phyloP scores from a whole-genome alignment of 2,329 filamentous ascomycete genomes.

The Lecanicillium sp. region DNA sequence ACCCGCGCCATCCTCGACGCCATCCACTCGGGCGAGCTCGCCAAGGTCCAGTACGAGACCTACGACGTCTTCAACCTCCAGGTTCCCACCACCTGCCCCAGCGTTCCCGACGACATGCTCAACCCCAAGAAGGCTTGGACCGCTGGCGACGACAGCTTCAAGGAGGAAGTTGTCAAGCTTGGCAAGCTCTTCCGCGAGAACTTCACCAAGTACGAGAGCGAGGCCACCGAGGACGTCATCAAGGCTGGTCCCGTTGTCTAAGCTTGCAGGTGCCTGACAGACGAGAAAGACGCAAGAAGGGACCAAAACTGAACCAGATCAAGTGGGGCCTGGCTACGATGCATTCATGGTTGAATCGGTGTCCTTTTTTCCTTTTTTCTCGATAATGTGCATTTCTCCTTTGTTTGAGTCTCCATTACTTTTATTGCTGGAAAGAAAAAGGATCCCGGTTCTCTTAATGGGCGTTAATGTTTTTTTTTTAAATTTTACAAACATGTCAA shows the following conservation, averaged over 20 bases:
- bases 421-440: background rate
- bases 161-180: conserved; percentile 81
- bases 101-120: conserved; percentile 83
- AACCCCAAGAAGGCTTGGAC: conserved; percentile 95
- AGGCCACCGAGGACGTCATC: conserved; percentile 74
- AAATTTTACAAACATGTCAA: background rate
- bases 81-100: conserved; percentile 86
- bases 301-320: background rate
- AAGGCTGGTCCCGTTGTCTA: conserved; percentile 48
- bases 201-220: conserved; percentile 88
- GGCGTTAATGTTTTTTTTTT: background rate
- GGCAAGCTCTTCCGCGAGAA: conserved; percentile 88
- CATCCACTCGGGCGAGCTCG: conserved; percentile 94
- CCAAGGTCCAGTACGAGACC: conserved; percentile 84
- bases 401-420: background rate
- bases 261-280: conserved; percentile 3
- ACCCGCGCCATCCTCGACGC: conserved; percentile 96
- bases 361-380: no score
- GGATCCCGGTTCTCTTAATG: background rate
- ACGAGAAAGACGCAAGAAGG: background rate
- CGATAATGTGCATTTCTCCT: background rate
- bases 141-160: conserved; percentile 71
- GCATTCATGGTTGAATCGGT: no score
- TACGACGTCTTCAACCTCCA: conserved; percentile 96
- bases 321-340: background rate